Conservation (phyloP, 2,329 filamentous ascomycete genomes). For the Xylariaceae sp. region DNA sequence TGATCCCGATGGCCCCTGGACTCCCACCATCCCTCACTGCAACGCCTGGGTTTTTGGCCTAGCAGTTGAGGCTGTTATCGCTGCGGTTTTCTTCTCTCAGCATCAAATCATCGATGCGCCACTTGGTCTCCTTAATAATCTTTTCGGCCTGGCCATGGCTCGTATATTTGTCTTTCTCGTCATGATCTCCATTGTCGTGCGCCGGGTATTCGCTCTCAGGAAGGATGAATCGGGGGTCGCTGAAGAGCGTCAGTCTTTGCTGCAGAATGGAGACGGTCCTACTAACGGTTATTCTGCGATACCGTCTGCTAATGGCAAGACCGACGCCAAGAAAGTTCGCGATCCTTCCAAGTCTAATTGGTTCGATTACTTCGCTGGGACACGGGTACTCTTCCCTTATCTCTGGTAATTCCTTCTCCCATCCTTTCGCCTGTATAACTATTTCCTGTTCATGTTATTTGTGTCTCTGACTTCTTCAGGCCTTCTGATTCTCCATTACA, state of each 20-base stretch:
- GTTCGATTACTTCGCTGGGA: slow-evolving; percentile 45
- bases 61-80: slow-evolving; percentile 35
- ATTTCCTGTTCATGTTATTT: slow-evolving; percentile 6
- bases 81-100: slow-evolving; percentile 31
- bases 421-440: not conserved
- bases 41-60: slow-evolving; percentile 36
- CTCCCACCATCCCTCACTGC: slow-evolving; percentile 34
- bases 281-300: slow-evolving; percentile 27
- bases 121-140: slow-evolving; percentile 25
- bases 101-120: slow-evolving; percentile 29
- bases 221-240: slow-evolving; percentile 29
- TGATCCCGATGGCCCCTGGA: slow-evolving; percentile 43
- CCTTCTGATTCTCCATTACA: slow-evolving; percentile 39
- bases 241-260: slow-evolving; percentile 37
- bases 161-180: slow-evolving; percentile 32
- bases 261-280: slow-evolving; percentile 36
- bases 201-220: slow-evolving; percentile 32
- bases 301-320: slow-evolving; percentile 7
- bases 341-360: slow-evolving; percentile 31
- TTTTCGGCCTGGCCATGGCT: slow-evolving; percentile 31
- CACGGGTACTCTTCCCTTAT: slow-evolving; percentile 42
- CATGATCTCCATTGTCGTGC: slow-evolving; percentile 32
- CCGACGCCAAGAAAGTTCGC: slow-evolving; percentile 8
- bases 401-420: slow-evolving; percentile 33
- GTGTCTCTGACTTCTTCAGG: slow-evolving; percentile 25